Percentiles rank a stretch among this genome's conserved stretches.
These are phyloP conservation scores for Bipolaris zeicola DNA, from an alignment of 2,329 filamentous ascomycete species.

Conservation along the genomic window DNA sequence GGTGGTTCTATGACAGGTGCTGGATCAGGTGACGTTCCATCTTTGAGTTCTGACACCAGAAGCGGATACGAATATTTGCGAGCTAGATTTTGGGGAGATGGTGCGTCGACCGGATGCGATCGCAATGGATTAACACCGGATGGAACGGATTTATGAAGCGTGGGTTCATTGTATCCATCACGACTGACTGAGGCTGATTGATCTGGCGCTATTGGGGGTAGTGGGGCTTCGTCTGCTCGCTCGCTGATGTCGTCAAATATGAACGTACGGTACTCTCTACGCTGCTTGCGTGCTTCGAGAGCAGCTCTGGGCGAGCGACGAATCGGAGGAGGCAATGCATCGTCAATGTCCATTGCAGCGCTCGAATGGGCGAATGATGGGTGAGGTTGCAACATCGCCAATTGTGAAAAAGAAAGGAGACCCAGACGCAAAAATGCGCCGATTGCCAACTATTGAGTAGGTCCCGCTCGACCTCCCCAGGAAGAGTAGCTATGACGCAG, in stretches of 20 bases:
- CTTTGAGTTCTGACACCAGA: constrained; percentile 16
- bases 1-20: constrained; percentile 16
- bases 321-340: constrained; percentile 22
- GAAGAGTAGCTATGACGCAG: constrained; percentile 14
- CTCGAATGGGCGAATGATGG: constrained; percentile 10
- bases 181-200: constrained; percentile 15
- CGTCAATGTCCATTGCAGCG: constrained; percentile 24
- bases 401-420: constrained; percentile 10
- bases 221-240: constrained; percentile 24
- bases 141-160: constrained; percentile 11
- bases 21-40: constrained; percentile 11
- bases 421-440: constrained; percentile 2
- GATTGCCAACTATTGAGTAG: constrained; percentile 5
- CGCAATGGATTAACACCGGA: constrained; percentile 28
- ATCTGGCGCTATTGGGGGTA: constrained; percentile 25
- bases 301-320: constrained; percentile 28
- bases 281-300: constrained; percentile 21
- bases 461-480: constrained; percentile 7
- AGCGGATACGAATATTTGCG: constrained; percentile 30
- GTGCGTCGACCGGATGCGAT: constrained; percentile 21
- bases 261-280: constrained; percentile 16
- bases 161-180: neutral
- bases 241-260: constrained; percentile 17
- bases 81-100: constrained; percentile 9
- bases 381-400: constrained; percentile 3